Percentiles rank a stretch among this genome's conserved stretches.
These are phyloP conservation scores for Saccharum hybrid DNA, from an alignment of 202 grass and related monocot species.

Conservation along the genomic window DNA sequence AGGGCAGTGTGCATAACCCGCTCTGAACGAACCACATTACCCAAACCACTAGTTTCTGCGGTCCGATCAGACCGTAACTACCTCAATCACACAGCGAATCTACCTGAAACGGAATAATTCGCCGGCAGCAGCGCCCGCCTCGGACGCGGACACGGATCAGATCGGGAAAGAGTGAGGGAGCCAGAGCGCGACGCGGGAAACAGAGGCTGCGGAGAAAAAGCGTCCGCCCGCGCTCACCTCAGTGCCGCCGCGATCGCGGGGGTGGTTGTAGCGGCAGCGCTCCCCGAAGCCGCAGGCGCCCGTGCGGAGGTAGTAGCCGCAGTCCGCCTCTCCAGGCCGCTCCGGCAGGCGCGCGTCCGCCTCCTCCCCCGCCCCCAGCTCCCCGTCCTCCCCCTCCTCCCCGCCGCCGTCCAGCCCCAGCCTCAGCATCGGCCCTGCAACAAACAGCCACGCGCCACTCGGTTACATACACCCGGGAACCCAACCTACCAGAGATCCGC, in stretches of 20 bases:
- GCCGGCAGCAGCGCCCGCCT: neutral
- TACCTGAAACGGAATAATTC: neutral
- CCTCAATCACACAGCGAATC: neutral
- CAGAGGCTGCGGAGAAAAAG: neutral
- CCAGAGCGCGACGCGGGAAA: neutral
- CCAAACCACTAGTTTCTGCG: neutral
- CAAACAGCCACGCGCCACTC: conserved; percentile 7
- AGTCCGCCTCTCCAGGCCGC: conserved; percentile 79
- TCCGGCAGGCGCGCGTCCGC: conserved; percentile 64
- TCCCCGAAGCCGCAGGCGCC: conserved; percentile 85
- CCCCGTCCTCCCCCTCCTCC: conserved; percentile 44
- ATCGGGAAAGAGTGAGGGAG: conserved; percentile 35
- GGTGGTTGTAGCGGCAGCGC: conserved; percentile 93
- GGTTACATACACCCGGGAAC: conserved; percentile 27
- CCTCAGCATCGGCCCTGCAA: conserved; percentile 76
- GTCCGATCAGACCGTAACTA: neutral
- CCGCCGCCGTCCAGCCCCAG: conserved; percentile 64
- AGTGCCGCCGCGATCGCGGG: conserved; percentile 62
- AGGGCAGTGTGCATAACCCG: neutral
- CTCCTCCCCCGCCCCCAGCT: conserved; percentile 25
- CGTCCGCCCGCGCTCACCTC: conserved; percentile 41
- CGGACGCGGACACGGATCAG: neutral
- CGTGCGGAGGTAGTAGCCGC: conserved; percentile 83
- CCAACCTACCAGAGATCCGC: conserved; percentile 41
- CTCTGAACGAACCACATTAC: conserved; percentile 49